These are phyloP conservation scores for Rickenella mellea DNA, from an alignment of 768 basidiomycete genomes.

Conservation along the genomic window DNA sequence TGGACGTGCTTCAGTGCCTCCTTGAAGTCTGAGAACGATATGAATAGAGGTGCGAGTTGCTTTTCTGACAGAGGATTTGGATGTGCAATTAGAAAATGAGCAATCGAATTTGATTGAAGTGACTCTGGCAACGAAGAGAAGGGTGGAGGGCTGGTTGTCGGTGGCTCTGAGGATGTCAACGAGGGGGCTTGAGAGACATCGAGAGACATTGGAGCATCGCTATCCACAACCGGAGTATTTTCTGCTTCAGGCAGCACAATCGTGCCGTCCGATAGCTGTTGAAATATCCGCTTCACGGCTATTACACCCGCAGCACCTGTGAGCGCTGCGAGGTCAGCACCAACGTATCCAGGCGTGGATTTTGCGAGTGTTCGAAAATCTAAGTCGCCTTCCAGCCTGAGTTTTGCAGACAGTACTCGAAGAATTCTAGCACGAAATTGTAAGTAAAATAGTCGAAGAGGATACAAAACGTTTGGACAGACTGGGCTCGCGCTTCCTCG, in stretches of 20 bases:
- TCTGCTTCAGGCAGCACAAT: conserved; percentile 41
- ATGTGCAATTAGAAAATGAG: conserved; percentile 82
- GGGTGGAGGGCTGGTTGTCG: conserved; percentile 14
- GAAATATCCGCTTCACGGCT: conserved; percentile 94
- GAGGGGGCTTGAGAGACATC: conserved; percentile 19
- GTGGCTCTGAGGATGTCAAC: conserved; percentile 8
- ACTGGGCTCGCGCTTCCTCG: conserved; percentile 85
- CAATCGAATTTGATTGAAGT: conserved; percentile 61
- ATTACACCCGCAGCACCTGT: conserved; percentile 92
- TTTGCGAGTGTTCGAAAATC: conserved; percentile 81
- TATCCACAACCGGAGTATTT: conserved; percentile 21
- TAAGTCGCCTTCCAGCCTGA: conserved; percentile 81
- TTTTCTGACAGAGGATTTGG: conserved; percentile 67
- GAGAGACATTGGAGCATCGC: conserved; percentile 31
- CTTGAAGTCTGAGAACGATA: conserved; percentile 74
- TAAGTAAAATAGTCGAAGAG: background rate
- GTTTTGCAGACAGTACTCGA: conserved; percentile 71
- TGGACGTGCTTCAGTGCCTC: conserved; percentile 83
- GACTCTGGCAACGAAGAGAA: conserved; percentile 29
- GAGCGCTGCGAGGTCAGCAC: conserved; percentile 85
- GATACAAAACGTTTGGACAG: conserved; percentile 16
- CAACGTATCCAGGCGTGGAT: conserved; percentile 94
- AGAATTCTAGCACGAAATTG: conserved; percentile 58
- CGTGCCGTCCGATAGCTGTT: conserved; percentile 56
- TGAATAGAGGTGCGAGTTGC: conserved; percentile 74